Evolutionary conservation across 1,284 basidiomycete species (phyloP).

Genomic region (Boletellus deceptivus): DNA sequence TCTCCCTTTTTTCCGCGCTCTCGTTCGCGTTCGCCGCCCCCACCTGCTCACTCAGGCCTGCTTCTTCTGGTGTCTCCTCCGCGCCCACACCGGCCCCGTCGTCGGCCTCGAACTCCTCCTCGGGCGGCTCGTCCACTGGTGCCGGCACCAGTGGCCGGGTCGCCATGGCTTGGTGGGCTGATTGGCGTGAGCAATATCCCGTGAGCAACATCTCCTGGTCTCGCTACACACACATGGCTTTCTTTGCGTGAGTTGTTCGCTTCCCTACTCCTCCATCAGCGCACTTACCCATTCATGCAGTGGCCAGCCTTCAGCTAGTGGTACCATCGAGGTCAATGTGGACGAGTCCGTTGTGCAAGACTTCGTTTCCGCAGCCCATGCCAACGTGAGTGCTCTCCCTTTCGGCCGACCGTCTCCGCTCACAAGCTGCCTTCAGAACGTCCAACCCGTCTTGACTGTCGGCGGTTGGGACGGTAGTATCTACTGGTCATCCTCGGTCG

Average conservation of each 20-base stretch:
- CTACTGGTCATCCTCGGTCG: constrained; percentile 76
- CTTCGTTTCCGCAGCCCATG: constrained; percentile 52
- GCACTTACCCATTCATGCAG: constrained; percentile 1
- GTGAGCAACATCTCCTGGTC: constrained; percentile 54
- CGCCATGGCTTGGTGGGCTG: constrained; percentile 61
- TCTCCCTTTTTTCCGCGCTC: constrained; percentile 23
- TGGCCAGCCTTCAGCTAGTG: constrained; percentile 50
- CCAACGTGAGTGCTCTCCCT: constrained; percentile 42
- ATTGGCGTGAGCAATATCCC: constrained; percentile 53
- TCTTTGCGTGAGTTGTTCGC: constrained; percentile 52
- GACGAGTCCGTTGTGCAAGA: constrained; percentile 5
- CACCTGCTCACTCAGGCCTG: constrained; percentile 19
- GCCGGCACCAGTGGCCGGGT: constrained; percentile 34
- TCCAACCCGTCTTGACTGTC: constrained; percentile 75
- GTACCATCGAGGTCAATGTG: constrained; percentile 39
- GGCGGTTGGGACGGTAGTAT: constrained; percentile 86
- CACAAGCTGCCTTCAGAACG: constrained; percentile 38
- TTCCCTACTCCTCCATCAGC: background rate
- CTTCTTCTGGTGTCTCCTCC: background rate
- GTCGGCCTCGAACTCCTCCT: background rate
- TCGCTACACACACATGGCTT: constrained; percentile 63
- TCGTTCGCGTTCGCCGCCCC: constrained; percentile 32
- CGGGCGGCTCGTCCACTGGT: constrained; percentile 20
- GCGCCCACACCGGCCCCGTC: constrained; percentile 4
- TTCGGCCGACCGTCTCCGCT: background rate